Conservation (phyloP, 805 yeast species). For the Yarrowia porcina region DNA sequence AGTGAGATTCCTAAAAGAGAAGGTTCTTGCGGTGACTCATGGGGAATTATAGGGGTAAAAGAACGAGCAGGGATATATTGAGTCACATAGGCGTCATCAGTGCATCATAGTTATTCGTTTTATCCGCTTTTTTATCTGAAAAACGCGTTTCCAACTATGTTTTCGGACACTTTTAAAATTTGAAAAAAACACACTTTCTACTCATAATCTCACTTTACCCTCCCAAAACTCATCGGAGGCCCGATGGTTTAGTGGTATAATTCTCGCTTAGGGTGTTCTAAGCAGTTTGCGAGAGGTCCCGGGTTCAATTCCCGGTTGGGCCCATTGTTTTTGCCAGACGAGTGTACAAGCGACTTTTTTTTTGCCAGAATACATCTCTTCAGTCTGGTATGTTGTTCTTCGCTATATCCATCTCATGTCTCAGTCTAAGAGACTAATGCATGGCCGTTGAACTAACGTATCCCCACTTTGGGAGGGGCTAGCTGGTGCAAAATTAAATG, state of each 20-base stretch:
- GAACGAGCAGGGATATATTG: background rate
- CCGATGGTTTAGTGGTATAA: constrained; percentile 24
- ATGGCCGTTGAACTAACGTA: background rate
- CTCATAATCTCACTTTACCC: too few species aligned
- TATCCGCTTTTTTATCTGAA: background rate
- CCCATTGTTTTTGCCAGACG: too few species aligned
- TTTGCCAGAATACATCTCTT: too few species aligned
- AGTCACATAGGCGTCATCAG: background rate
- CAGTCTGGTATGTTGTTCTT: too few species aligned
- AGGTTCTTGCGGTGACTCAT: background rate
- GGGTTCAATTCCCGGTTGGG: constrained; percentile 25
- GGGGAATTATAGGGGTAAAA: background rate
- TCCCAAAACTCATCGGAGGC: background rate
- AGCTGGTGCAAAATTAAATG: too few species aligned
- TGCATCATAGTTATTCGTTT: too few species aligned
- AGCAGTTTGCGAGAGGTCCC: constrained; percentile 24
- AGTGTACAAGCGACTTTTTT: too few species aligned
- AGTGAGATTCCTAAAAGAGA: background rate
- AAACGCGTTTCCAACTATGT: background rate
- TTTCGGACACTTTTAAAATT: too few species aligned
- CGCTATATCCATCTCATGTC: too few species aligned
- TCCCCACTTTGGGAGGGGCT: too few species aligned
- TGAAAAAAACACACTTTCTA: background rate
- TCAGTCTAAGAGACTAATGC: background rate
- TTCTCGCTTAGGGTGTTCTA: constrained; percentile 23